These are phyloP conservation scores for Dioscorea cayenensis DNA, from an alignment of 116 monocot genomes.

Conservation along the genomic window DNA sequence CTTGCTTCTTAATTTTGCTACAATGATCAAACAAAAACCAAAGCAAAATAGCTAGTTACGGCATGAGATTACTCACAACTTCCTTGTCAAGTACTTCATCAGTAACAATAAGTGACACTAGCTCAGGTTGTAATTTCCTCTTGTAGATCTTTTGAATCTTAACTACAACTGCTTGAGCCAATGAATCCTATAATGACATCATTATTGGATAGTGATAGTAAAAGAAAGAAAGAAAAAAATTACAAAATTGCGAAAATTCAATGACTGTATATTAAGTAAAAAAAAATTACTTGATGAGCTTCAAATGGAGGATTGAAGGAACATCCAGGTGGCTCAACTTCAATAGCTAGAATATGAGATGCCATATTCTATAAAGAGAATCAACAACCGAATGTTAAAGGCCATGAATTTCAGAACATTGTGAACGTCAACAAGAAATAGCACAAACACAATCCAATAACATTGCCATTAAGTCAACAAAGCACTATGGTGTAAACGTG, in stretches of 20 bases:
- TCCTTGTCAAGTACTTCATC: slow-evolving; percentile 65
- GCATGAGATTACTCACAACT: slow-evolving; percentile 43
- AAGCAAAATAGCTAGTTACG: too few species aligned
- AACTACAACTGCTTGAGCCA: slow-evolving; percentile 89
- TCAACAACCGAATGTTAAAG: background rate
- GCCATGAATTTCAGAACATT: background rate
- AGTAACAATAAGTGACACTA: slow-evolving; percentile 50
- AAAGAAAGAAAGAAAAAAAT: background rate
- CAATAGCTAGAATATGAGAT: slow-evolving; percentile 79
- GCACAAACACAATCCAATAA: background rate
- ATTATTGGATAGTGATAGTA: background rate
- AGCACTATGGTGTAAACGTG: too few species aligned
- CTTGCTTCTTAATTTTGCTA: background rate
- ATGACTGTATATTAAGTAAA: background rate
- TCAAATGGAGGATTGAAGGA: slow-evolving; percentile 93
- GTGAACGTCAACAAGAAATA: background rate
- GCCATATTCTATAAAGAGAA: slow-evolving; percentile 20
- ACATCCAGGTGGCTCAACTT: slow-evolving; percentile 82
- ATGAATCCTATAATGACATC: slow-evolving; percentile 56
- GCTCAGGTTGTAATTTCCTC: slow-evolving; percentile 67
- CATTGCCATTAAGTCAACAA: background rate
- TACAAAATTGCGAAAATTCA: background rate
- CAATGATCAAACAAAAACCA: background rate
- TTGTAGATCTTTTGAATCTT: slow-evolving; percentile 77
- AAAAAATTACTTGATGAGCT: slow-evolving; percentile 72